Evolutionary conservation across 495 filamentous ascomycete species (phyloP), one percentile per base, ranked within the genome.

Genomic region (Neurospora sp.): DNA sequence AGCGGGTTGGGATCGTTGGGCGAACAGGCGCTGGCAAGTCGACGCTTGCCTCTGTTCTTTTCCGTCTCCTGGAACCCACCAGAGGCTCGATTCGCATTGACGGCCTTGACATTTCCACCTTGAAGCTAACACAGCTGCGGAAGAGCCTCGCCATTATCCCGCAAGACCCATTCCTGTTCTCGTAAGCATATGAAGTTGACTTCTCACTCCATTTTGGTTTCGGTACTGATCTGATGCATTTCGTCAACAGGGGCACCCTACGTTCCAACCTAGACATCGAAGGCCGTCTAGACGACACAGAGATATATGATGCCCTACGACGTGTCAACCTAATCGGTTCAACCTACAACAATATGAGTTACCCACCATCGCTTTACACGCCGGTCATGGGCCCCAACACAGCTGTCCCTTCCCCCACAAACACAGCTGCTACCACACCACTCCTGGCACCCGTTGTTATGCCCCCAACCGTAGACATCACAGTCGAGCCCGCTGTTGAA

Each of bases 161-260:
- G 0, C 87, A 89, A 71, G 86, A 88, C 59, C 85, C 87, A 1
- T 82, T 87, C n/a, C 72, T 89, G 1, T 86, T 88, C 40, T 82
- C 83, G 76, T 76, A 72, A 75, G 75, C 23, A 23, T 72, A 16
- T 31, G 27, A 35, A 16, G 12, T 66, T 66, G 27, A 37, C 31
- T 18, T 23, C 5, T 18, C 16, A 8, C 44, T 7, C 16, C 3
- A 42, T 69, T 54, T 69, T 5, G 9, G 3, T 11, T 44, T 59
- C 12, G 7, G 27, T 37, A 42, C 9, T 39, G 31, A 31, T 69
- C 9, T 39, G 31, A 31, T 69, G 23, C 35, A 5, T 62, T 20
- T 54, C 0, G 59, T 75, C 27, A 41, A 38, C 38, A 78, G 75
- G 8, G 87, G 86, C 11, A 88, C 85, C 1, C 81, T 89, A 9